A percentile compares a stretch with the other conserved stretches of the same genome.
Conservation (phyloP, 345 rosid species). For the Gynandropsis gynandra region DNA sequence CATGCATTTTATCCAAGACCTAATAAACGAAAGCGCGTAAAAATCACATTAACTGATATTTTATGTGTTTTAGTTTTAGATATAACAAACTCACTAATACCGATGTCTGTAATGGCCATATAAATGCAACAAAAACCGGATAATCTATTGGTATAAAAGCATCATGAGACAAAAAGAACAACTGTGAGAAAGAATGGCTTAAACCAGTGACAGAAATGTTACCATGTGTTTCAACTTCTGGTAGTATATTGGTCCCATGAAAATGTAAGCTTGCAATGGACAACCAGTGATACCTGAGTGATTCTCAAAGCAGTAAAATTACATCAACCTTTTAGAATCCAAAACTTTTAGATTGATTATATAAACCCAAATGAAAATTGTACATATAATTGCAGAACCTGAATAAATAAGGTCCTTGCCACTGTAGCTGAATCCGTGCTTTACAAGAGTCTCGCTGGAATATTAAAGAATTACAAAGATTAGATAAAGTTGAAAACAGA, state of each 20-base stretch:
- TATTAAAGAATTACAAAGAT: constrained; percentile 8
- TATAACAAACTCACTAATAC: not conserved
- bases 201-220: constrained; percentile 22
- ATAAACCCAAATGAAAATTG: constrained; percentile 9
- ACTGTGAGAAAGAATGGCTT: not conserved
- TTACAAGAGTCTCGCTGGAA: constrained; percentile 67
- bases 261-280: constrained; percentile 81
- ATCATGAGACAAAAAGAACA: not conserved
- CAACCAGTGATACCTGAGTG: constrained; percentile 74
- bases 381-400: constrained; percentile 36
- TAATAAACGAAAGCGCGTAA: constrained; percentile 17
- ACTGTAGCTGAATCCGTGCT: constrained; percentile 72
- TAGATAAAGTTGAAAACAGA: constrained; percentile 11
- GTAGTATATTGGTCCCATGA: constrained; percentile 98
- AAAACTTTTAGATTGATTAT: constrained; percentile 6
- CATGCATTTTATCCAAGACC: constrained; percentile 95
- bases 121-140: not conserved
- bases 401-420: constrained; percentile 93
- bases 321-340: no score
- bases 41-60: not conserved
- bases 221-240: constrained; percentile 98
- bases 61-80: not conserved
- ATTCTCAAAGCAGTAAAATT: constrained; percentile 19
- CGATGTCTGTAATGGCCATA: not conserved
- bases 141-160: not conserved